Conservation (phyloP, 2,329 filamentous ascomycete genomes). For the Arthrobotrys sphaeroides region DNA sequence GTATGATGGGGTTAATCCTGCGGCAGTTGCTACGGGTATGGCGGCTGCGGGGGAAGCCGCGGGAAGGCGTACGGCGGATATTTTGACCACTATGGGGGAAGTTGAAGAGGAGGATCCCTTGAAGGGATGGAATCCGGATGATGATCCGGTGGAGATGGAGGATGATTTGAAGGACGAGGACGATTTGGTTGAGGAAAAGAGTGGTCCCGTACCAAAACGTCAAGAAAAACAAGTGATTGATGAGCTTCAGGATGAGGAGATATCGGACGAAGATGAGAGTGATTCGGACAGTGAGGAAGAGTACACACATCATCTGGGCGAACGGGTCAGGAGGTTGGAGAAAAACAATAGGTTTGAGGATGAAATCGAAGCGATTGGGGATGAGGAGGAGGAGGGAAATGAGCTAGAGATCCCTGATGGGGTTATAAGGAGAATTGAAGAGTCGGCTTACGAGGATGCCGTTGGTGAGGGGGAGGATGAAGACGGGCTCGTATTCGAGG, state of each 20-base stretch:
- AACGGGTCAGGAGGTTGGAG: too few relatives aligned
- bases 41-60: not conserved
- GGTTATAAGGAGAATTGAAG: not conserved
- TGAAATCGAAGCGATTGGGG: not conserved
- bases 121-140: constrained; percentile 4
- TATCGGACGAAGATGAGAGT: not conserved
- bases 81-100: not conserved
- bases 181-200: not conserved
- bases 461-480: not conserved
- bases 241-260: not conserved
- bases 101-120: not conserved
- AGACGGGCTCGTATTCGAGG: not conserved
- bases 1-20: constrained; percentile 15
- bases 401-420: not conserved
- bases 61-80: not conserved
- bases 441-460: not conserved
- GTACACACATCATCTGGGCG: too few relatives aligned
- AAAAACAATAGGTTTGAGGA: too few relatives aligned
- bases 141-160: not conserved
- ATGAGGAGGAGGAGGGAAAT: not conserved
- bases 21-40: not conserved
- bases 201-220: not conserved
- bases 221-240: not conserved
- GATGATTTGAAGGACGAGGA: constrained; percentile 3
- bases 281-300: not conserved